phyloP scores from a whole-genome alignment of 1,139 yeast species.

The Sugiyamaella neomexicana region DNA sequence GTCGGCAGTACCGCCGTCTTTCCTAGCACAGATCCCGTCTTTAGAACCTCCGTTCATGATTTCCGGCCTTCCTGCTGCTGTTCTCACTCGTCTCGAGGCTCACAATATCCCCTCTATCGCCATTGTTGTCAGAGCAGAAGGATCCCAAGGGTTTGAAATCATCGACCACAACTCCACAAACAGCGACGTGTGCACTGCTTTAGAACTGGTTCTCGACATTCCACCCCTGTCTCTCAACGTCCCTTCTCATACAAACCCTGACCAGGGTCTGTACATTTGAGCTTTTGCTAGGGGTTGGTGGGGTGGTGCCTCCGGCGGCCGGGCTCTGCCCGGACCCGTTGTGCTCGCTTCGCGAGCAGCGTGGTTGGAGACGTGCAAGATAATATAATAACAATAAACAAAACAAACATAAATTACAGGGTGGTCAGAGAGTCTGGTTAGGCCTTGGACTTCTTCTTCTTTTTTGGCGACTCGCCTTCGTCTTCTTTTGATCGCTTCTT shows the following conservation, averaged over 20 bases:
- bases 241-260: slow-evolving; percentile 18
- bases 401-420: slow-evolving; percentile 19
- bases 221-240: slow-evolving; percentile 11
- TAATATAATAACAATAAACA: slow-evolving; percentile 19
- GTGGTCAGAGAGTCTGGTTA: background rate
- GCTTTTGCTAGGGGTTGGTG: no score
- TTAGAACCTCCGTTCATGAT: slow-evolving; percentile 33
- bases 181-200: slow-evolving; percentile 16
- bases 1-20: background rate
- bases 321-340: slow-evolving; percentile 28
- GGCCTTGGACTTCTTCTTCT: slow-evolving; percentile 41
- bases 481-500: slow-evolving; percentile 36
- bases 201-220: slow-evolving; percentile 17
- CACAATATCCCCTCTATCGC: slow-evolving; percentile 27
- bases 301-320: slow-evolving; percentile 51
- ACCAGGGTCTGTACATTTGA: slow-evolving; percentile 29
- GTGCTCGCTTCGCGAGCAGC: no score
- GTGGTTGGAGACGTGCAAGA: no score
- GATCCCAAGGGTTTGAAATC: slow-evolving; percentile 35
- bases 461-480: slow-evolving; percentile 37
- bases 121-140: slow-evolving; percentile 35
- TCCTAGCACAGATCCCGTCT: slow-evolving; percentile 14
- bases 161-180: slow-evolving; percentile 29
- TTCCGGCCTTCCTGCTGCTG: slow-evolving; percentile 34
- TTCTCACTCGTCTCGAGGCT: slow-evolving; percentile 28